These are phyloP conservation scores for Neolecta irregularis DNA, from an alignment of 1,139 yeast genomes.

Conservation along the genomic window DNA sequence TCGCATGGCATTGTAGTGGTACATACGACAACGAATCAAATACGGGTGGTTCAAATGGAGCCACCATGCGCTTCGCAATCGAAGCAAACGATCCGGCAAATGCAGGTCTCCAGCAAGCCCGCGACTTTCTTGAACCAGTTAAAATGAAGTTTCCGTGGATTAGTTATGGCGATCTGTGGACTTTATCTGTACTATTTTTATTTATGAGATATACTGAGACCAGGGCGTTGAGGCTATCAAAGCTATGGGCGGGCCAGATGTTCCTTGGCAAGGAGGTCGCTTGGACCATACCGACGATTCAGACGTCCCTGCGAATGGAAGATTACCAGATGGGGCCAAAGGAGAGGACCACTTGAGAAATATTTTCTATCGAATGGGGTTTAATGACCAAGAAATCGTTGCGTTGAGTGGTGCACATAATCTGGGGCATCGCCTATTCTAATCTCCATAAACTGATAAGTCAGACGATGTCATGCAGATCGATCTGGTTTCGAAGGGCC, in stretches of 20 bases:
- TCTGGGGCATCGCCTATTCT: conserved; percentile 52
- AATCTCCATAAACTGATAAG: too few species aligned
- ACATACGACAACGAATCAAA: conserved; percentile 40
- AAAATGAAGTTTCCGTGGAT: conserved; percentile 44
- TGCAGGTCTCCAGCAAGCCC: conserved; percentile 43
- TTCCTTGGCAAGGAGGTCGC: conserved; percentile 48
- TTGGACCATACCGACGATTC: conserved; percentile 37
- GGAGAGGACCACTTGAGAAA: conserved; percentile 39
- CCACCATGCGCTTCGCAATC: conserved; percentile 40
- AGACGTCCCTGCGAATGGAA: conserved; percentile 46
- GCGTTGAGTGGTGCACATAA: conserved; percentile 51
- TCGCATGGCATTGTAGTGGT: conserved; percentile 60
- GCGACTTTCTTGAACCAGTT: conserved; percentile 40
- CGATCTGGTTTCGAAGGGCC: conserved; percentile 67
- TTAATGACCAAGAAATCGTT: conserved; percentile 47
- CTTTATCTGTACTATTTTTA: conserved; percentile 44
- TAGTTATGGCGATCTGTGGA: conserved; percentile 51
- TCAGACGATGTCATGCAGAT: conserved; percentile 39
- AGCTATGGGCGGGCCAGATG: conserved; percentile 43
- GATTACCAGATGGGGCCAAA: conserved; percentile 39
- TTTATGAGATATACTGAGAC: conserved; percentile 39
- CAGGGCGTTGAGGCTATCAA: too few species aligned
- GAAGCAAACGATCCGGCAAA: conserved; percentile 45
- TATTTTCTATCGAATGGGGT: conserved; percentile 47
- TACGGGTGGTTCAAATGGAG: conserved; percentile 56